Percentiles rank a stretch among this genome's conserved stretches.
Conservation (phyloP, 139 green algal species). For the Chlorella sp. region DNA sequence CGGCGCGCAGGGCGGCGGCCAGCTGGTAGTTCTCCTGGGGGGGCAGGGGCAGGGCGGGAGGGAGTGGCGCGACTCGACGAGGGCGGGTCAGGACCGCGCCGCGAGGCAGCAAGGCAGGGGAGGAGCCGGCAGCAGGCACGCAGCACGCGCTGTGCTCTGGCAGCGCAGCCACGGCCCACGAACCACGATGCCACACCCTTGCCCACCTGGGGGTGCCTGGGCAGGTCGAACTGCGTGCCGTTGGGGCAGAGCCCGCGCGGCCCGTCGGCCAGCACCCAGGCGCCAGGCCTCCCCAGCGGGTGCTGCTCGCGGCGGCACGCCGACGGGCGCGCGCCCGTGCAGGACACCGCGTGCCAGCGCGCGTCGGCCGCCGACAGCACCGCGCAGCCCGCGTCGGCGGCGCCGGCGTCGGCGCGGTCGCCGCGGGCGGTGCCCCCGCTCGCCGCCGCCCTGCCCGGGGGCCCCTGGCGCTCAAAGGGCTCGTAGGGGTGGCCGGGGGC, state of each 20-base stretch:
- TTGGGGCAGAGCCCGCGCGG: slow-evolving; percentile 40
- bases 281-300: not conserved
- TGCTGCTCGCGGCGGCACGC: slow-evolving; percentile 32
- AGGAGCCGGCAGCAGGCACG: too few species aligned
- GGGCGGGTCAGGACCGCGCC: too few species aligned
- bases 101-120: too few species aligned
- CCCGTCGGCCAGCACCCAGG: not conserved
- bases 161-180: too few species aligned
- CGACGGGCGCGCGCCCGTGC: slow-evolving; percentile 15
- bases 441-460: not conserved
- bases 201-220: slow-evolving; percentile 43
- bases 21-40: slow-evolving; percentile 50
- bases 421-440: too few species aligned
- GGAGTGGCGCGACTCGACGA: too few species aligned
- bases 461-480: not conserved
- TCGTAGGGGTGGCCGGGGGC: slow-evolving; percentile 46
- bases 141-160: too few species aligned
- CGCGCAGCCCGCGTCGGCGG: slow-evolving; percentile 28
- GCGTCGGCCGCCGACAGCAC: slow-evolving; percentile 37
- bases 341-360: slow-evolving; percentile 40
- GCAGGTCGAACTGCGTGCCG: slow-evolving; percentile 35
- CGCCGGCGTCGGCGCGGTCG: too few species aligned
- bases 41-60: slow-evolving; percentile 44
- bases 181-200: too few species aligned
- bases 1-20: slow-evolving; percentile 8